phyloP scores from a whole-genome alignment of 2,329 filamentous ascomycete species.

The Cladosporium velox region DNA sequence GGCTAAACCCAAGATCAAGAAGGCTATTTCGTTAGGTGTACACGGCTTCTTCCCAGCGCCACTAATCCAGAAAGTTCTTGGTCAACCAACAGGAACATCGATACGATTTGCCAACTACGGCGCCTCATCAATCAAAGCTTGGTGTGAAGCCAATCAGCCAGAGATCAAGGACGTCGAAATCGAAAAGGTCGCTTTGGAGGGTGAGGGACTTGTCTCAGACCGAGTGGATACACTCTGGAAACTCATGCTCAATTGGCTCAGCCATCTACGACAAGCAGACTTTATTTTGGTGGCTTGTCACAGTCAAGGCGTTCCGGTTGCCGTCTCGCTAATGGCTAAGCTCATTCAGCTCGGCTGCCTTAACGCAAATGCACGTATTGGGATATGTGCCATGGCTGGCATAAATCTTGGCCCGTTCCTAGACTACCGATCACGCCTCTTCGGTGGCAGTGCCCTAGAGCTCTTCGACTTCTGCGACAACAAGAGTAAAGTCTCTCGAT shows the following conservation, averaged over 20 bases:
- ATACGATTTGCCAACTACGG: conserved; percentile 88
- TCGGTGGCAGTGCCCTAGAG: conserved; percentile 89
- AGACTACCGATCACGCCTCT: conserved; percentile 85
- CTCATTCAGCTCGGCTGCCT: conserved; percentile 88
- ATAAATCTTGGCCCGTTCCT: conserved; percentile 91
- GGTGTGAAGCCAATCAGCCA: conserved; percentile 64
- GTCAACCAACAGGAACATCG: conserved; percentile 93
- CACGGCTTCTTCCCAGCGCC: conserved; percentile 92
- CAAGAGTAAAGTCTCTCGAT: conserved; percentile 76
- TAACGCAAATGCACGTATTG: conserved; percentile 68
- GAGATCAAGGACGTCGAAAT: conserved; percentile 76
- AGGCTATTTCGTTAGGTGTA: conserved; percentile 88
- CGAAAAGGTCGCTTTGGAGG: conserved; percentile 91
- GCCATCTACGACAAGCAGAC: conserved; percentile 83
- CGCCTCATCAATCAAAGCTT: conserved; percentile 78
- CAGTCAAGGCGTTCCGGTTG: conserved; percentile 92
- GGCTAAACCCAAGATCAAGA: conserved; percentile 70
- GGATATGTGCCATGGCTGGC: conserved; percentile 86
- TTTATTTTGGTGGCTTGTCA: conserved; percentile 91
- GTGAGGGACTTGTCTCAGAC: conserved; percentile 88
- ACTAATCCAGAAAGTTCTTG: conserved; percentile 84
- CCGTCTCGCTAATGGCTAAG: conserved; percentile 88
- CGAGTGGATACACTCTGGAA: conserved; percentile 93
- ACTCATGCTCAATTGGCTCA: conserved; percentile 89
- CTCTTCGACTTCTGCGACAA: conserved; percentile 90